Evolutionary conservation across 2,329 filamentous ascomycete genomes (phyloP).

Genomic region (Didymella sp.): DNA sequence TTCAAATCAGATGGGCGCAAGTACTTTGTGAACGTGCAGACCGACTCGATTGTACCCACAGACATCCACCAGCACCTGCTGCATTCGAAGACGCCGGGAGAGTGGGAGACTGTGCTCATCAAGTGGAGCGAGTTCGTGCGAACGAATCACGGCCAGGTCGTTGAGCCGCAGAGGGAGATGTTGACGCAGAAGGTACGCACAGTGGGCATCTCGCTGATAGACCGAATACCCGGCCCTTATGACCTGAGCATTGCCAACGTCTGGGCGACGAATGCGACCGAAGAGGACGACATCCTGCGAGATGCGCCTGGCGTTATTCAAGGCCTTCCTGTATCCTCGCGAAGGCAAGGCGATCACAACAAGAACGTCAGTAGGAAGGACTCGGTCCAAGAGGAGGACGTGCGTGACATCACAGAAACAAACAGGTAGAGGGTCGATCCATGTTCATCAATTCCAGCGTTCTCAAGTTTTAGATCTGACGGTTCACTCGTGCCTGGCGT

Average conservation of each 20-base stretch:
- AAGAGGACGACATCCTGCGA: conserved; percentile 44
- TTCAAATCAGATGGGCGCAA: conserved; percentile 89
- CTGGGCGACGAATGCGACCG: conserved; percentile 82
- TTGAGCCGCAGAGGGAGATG: conserved; percentile 92
- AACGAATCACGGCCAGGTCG: conserved; percentile 89
- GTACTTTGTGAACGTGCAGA: conserved; percentile 96
- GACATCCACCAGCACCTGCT: conserved; percentile 95
- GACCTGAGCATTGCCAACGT: conserved; percentile 84
- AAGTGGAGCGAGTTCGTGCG: conserved; percentile 92
- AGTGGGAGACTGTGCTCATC: conserved; percentile 96
- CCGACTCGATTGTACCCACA: conserved; percentile 90
- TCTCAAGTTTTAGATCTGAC: background rate
- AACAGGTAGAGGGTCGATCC: conserved; percentile 19
- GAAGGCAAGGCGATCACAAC: conserved; percentile 26
- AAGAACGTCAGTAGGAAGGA: conserved; percentile 27
- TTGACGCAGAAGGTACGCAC: conserved; percentile 84
- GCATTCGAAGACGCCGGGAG: conserved; percentile 76
- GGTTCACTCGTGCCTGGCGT: background rate
- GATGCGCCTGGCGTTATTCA: conserved; percentile 35
- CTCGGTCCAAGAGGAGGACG: conserved; percentile 18
- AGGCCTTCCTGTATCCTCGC: conserved; percentile 34
- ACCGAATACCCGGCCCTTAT: conserved; percentile 86
- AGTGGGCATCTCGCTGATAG: conserved; percentile 86
- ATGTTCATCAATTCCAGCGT: background rate
- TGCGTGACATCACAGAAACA: conserved; percentile 19